A percentile compares a stretch with the other conserved stretches of the same genome.
phyloP scores from a whole-genome alignment of 1,284 basidiomycete species.

The Cutaneotrichosporon dermatis region DNA sequence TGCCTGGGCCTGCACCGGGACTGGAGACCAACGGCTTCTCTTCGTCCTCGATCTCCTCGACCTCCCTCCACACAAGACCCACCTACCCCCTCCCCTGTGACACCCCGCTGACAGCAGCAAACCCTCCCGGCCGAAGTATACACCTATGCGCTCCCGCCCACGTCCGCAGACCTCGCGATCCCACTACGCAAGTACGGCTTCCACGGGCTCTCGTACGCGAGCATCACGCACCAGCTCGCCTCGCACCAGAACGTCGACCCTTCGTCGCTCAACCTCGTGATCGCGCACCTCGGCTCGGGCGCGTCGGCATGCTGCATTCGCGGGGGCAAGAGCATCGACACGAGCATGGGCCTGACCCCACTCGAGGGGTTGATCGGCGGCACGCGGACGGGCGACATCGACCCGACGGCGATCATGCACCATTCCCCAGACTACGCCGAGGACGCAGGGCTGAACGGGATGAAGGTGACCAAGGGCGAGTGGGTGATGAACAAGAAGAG shows the following conservation, averaged over 20 bases:
- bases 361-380: conserved; percentile 69
- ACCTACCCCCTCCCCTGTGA: no score
- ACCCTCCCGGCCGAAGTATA: conserved; percentile 68
- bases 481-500: conserved; percentile 68
- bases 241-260: conserved; percentile 56
- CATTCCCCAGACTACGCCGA: conserved; percentile 62
- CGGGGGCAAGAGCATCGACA: conserved; percentile 68
- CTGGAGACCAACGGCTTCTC: no score
- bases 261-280: conserved; percentile 61
- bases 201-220: conserved; percentile 60
- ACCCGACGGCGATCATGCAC: conserved; percentile 81
- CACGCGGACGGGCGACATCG: conserved; percentile 72
- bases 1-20: no score
- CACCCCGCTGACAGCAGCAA: conserved; percentile 33
- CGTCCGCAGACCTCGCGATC: conserved; percentile 54
- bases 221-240: conserved; percentile 47
- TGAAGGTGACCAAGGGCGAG: conserved; percentile 65
- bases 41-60: no score
- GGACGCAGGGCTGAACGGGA: conserved; percentile 55
- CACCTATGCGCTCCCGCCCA: conserved; percentile 68
- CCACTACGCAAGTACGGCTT: conserved; percentile 82
- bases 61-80: no score
- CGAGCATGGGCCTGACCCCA: conserved; percentile 51
- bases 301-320: conserved; percentile 65
- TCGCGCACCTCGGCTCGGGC: conserved; percentile 78